Evolutionary conservation across 257 asterid genomes (phyloP).

Genomic region (Fraxinus quadrangulata): DNA sequence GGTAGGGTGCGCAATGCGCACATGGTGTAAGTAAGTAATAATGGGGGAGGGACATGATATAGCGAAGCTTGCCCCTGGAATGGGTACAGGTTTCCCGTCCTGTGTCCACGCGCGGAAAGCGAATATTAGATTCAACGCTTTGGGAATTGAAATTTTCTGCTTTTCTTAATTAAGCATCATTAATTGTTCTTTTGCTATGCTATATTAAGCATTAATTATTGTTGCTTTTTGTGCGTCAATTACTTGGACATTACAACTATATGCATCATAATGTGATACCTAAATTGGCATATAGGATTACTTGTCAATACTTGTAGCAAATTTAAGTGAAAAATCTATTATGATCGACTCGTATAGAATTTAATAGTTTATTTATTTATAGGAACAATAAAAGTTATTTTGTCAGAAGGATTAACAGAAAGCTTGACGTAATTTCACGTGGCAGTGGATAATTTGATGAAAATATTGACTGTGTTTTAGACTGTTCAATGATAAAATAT

Average conservation of each 20-base stretch:
- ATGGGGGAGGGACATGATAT: conserved; percentile 22
- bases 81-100: conserved; percentile 49
- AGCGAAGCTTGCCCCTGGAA: conserved; percentile 47
- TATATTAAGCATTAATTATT: not conserved
- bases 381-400: no score
- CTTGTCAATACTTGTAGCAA: no score
- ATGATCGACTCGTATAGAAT: no score
- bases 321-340: not conserved
- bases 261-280: not conserved
- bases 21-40: conserved; percentile 5
- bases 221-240: not conserved
- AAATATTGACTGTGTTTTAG: no score
- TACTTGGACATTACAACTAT: conserved; percentile 3
- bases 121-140: conserved; percentile 18
- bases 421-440: no score
- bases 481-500: no score
- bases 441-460: no score
- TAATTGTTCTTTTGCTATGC: conserved; percentile 27
- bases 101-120: conserved; percentile 44
- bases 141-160: conserved; percentile 19
- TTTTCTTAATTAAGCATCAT: not conserved
- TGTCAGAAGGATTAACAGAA: no score
- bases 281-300: not conserved
- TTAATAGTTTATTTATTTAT: no score
- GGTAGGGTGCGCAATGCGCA: not conserved